Percentiles rank a stretch among this genome's conserved stretches.
Evolutionary conservation across 2,329 filamentous ascomycete genomes (phyloP).

Genomic region (Colletotrichum sp.): DNA sequence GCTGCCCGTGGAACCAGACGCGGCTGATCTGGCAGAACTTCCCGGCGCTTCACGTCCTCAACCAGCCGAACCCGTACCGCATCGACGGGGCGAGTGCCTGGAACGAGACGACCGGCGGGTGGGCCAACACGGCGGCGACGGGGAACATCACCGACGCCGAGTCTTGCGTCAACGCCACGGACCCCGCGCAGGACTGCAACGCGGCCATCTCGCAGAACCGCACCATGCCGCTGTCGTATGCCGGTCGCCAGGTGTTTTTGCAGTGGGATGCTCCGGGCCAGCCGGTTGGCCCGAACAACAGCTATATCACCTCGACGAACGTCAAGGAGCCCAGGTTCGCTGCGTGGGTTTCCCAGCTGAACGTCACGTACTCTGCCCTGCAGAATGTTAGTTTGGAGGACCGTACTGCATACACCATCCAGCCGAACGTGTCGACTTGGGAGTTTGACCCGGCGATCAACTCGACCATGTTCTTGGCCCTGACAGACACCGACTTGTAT

Average conservation of each 20-base stretch:
- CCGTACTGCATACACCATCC: slow-evolving; percentile 68
- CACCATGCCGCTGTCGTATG: slow-evolving; percentile 72
- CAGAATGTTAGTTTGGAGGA: slow-evolving; percentile 49
- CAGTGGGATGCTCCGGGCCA: slow-evolving; percentile 74
- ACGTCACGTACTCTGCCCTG: slow-evolving; percentile 72
- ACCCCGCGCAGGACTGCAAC: slow-evolving; percentile 59
- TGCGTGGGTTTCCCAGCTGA: slow-evolving; percentile 79
- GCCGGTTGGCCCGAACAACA: slow-evolving; percentile 79
- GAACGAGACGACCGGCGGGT: slow-evolving; percentile 68
- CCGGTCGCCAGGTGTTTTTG: slow-evolving; percentile 73
- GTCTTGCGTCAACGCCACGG: slow-evolving; percentile 62
- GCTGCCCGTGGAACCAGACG: slow-evolving; percentile 74
- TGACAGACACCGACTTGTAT: slow-evolving; percentile 71
- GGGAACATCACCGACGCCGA: slow-evolving; percentile 46
- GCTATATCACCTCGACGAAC: slow-evolving; percentile 70
- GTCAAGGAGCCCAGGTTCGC: slow-evolving; percentile 69
- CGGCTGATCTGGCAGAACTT: slow-evolving; percentile 86
- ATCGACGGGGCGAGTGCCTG: slow-evolving; percentile 64
- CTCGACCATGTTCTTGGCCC: slow-evolving; percentile 77
- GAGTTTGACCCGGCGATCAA: slow-evolving; percentile 73
- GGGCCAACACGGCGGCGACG: slow-evolving; percentile 58
- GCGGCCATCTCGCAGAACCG: slow-evolving; percentile 73
- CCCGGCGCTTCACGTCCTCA: slow-evolving; percentile 71
- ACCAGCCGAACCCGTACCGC: slow-evolving; percentile 77
- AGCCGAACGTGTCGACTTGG: slow-evolving; percentile 73